Conservation (phyloP, 495 filamentous ascomycete species). For the Staphylotrichum longicolle region DNA sequence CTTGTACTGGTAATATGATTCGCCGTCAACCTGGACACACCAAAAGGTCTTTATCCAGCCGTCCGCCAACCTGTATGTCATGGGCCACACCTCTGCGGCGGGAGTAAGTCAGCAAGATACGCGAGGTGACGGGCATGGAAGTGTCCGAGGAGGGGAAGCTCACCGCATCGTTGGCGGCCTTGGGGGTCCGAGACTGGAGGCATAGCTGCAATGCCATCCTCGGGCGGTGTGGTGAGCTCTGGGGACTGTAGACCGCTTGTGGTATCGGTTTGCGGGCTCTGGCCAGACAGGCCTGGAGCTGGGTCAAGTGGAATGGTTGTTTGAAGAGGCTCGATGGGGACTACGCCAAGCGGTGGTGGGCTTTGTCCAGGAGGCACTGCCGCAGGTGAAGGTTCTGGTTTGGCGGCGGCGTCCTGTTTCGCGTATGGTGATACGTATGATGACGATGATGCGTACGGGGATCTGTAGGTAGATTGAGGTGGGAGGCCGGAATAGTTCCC, state of each 20-base stretch:
- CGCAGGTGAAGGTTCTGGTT: too few species aligned
- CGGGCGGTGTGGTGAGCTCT: neutral
- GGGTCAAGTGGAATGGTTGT: too few species aligned
- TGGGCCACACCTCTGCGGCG: constrained; percentile 2
- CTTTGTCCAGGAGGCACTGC: too few species aligned
- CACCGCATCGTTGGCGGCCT: constrained; percentile 1
- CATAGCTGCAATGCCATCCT: neutral
- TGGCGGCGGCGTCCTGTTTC: too few species aligned
- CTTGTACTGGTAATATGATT: neutral
- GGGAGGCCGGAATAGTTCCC: too few species aligned
- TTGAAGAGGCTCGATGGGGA: too few species aligned
- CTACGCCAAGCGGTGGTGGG: too few species aligned
- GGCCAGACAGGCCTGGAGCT: neutral
- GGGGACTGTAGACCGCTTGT: neutral
- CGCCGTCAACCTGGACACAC: constrained; percentile 6
- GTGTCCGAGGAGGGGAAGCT: neutral
- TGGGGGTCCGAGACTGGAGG: neutral
- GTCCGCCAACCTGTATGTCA: neutral
- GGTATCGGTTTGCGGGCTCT: neutral
- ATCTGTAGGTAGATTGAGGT: too few species aligned
- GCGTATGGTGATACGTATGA: too few species aligned
- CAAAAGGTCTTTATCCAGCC: neutral
- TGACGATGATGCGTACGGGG: too few species aligned
- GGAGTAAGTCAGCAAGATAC: neutral
- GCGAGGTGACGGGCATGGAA: too few species aligned